Percentiles rank a stretch among this genome's conserved stretches.
Conservation (phyloP, 495 filamentous ascomycete species). For the Penicillium samsonianum region DNA sequence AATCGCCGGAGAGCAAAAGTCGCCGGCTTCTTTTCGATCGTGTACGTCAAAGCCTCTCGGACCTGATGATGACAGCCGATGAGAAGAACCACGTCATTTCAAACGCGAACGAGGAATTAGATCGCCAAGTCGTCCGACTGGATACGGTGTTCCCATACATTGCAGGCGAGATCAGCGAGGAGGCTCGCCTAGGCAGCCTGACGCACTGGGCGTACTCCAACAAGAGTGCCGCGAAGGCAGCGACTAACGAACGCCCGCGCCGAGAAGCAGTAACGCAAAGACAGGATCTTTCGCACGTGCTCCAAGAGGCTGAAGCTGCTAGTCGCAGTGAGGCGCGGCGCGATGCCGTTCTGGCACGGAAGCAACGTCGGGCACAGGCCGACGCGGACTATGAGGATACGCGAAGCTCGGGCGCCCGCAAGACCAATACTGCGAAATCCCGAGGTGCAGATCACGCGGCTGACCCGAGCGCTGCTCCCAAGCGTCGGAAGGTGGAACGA, state of each 20-base stretch:
- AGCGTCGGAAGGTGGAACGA: constrained; percentile 81
- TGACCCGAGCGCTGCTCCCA: constrained; percentile 49
- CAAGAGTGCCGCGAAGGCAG: constrained; percentile 65
- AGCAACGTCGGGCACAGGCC: constrained; percentile 62
- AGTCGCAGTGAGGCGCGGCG: constrained; percentile 79
- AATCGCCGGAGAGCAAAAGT: constrained; percentile 42
- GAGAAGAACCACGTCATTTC: constrained; percentile 96
- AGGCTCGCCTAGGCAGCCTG: constrained; percentile 86
- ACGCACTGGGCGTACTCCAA: constrained; percentile 96
- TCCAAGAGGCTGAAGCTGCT: constrained; percentile 73
- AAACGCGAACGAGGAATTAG: constrained; percentile 83
- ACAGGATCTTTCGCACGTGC: constrained; percentile 54
- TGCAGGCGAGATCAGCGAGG: constrained; percentile 86
- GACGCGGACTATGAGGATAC: constrained; percentile 81
- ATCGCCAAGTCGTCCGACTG: constrained; percentile 80
- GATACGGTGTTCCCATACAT: constrained; percentile 82
- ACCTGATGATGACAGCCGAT: constrained; percentile 82
- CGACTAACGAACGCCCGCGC: constrained; percentile 67
- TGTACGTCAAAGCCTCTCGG: constrained; percentile 61
- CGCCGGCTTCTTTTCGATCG: constrained; percentile 68
- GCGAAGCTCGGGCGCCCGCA: constrained; percentile 44
- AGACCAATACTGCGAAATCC: constrained; percentile 63
- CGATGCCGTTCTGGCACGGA: constrained; percentile 74
- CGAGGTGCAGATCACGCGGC: constrained; percentile 56
- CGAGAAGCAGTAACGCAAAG: constrained; percentile 74